Base-by-base conservation (phyloP, 2,329 filamentous ascomycete genomes). In the Arthrobotrys megalospora region DNA sequence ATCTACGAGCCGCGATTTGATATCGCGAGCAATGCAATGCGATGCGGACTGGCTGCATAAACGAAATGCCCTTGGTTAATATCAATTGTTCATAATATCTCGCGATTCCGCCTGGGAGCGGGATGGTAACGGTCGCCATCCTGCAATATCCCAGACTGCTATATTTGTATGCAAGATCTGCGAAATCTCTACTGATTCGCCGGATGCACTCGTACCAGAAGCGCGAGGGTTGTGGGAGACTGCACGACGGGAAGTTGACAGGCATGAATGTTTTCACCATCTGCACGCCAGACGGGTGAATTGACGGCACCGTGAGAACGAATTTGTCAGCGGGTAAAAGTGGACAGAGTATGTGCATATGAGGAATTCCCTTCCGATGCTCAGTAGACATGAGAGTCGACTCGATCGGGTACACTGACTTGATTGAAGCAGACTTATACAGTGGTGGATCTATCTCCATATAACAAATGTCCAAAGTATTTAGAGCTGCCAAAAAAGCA, bases 121-220 rank as follows among this genome's bases (percentile, higher is more conserved):
- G 32, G 21, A 1, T 3, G 4, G 1, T 21, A 21, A 19, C 32
- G 16, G 52, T 19, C 19, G 10, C 1, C 8, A 38, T 58, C 34
- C 12, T 36, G n/a, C 34, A 58, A 58, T 58, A 14, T 36, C 34
- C 21, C 32, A 41, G 4, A 14, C 21, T 6, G 12, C 47, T 38
- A 66, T 53, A 50, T 19, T 55, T 34, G 24, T 32, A 53, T 47
- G 21, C 36, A 55, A 55, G 47, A 45, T 52, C 38, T 21, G 19
- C 34, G 34, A 10, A 47, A 12, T 67, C 63, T 53, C 47, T 11
- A 41, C 21, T 1, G 12, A 52, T 52, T 50, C 7, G 45, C 43
- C 45, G 28, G 16, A 52, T 50, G 1, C 28, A 16, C 12, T 24
- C 3, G 24, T 24, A 34, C 1, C 8, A 16, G 28, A n/a, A 32